These are phyloP conservation scores for Lactarius tabidus DNA, from an alignment of 768 basidiomycete species.

Conservation along the genomic window DNA sequence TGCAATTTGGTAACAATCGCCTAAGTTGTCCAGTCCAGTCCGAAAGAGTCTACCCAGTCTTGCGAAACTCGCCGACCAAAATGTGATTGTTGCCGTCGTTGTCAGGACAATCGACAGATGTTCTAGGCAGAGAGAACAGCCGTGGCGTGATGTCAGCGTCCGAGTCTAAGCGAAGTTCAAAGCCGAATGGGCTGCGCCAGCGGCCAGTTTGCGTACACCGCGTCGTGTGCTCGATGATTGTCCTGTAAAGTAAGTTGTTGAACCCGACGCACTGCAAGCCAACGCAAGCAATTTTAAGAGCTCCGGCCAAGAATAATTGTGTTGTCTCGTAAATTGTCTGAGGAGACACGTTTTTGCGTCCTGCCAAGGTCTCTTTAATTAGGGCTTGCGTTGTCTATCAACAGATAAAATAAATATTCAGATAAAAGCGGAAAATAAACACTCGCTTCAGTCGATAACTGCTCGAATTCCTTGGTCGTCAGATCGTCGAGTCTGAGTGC, in stretches of 20 bases:
- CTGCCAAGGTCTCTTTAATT: constrained; percentile 66
- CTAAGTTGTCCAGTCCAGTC: not conserved
- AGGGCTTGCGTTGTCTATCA: constrained; percentile 58
- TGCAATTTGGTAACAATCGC: not conserved
- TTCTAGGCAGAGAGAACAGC: constrained; percentile 19
- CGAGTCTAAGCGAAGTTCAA: constrained; percentile 17
- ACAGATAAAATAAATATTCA: not conserved
- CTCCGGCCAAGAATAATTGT: constrained; percentile 70
- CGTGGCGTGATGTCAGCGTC: constrained; percentile 20
- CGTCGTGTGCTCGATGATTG: constrained; percentile 60
- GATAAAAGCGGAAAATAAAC: not conserved
- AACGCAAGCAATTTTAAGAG: constrained; percentile 67
- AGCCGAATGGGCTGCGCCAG: constrained; percentile 30
- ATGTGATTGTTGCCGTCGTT: constrained; percentile 2
- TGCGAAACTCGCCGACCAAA: constrained; percentile 1
- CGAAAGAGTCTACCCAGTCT: constrained; percentile 10
- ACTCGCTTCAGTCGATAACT: constrained; percentile 58
- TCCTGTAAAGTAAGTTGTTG: constrained; percentile 59
- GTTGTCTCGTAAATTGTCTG: constrained; percentile 71
- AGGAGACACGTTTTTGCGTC: constrained; percentile 71
- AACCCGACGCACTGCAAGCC: constrained; percentile 76
- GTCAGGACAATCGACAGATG: constrained; percentile 8
- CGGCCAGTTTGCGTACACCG: constrained; percentile 36
- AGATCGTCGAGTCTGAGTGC: constrained; percentile 63
- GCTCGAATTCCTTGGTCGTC: constrained; percentile 63